Evolutionary conservation across 2,329 filamentous ascomycete genomes (phyloP).

Genomic region (Cordyceps cateniannulata): DNA sequence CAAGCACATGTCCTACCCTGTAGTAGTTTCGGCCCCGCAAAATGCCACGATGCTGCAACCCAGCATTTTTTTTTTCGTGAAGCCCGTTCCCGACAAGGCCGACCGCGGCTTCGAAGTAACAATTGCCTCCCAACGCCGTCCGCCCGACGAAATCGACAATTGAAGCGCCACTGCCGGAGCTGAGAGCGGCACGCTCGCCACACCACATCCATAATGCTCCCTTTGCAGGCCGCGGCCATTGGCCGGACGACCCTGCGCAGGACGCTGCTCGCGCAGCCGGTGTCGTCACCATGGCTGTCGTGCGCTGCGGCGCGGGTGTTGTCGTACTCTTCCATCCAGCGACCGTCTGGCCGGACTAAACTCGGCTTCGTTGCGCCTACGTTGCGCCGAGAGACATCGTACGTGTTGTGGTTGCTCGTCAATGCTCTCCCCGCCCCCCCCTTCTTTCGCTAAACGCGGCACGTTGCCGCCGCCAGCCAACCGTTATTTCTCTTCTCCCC

Average conservation of each 20-base stretch:
- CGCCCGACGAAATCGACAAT: no score
- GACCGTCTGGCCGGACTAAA: neutral
- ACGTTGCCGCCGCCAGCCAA: neutral
- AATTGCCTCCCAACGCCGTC: no score
- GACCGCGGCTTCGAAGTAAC: no score
- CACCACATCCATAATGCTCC: neutral
- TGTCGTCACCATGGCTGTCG: neutral
- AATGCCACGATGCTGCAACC: no score
- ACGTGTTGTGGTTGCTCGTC: neutral
- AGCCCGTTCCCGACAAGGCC: no score
- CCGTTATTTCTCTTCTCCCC: no score
- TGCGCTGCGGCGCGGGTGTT: neutral
- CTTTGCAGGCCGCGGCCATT: neutral
- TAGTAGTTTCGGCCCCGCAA: no score
- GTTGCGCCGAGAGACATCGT: constrained; percentile 4
- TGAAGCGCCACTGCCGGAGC: no score
- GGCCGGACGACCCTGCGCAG: neutral
- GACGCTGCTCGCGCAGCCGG: neutral
- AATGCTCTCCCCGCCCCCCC: neutral
- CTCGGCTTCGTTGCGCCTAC: neutral
- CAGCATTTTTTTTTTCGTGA: no score
- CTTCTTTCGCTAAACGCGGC: no score
- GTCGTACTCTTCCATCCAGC: neutral
- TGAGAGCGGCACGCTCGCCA: no score
- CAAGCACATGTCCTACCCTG: no score